phyloP scores from a whole-genome alignment of 2,329 filamentous ascomycete species.

The Nemania serpens region DNA sequence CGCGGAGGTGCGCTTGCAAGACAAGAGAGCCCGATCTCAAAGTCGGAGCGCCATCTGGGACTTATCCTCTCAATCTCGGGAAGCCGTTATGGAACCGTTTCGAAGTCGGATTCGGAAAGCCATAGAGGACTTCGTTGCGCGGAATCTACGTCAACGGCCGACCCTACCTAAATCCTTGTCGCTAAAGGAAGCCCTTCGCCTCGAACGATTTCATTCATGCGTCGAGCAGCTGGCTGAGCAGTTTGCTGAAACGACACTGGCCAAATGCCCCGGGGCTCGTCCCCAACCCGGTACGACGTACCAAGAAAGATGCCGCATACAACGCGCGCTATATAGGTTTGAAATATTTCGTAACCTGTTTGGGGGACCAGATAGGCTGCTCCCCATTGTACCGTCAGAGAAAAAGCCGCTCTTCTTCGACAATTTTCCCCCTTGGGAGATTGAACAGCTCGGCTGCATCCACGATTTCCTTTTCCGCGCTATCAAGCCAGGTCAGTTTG shows the following conservation, averaged over 20 bases:
- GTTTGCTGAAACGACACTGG: background rate
- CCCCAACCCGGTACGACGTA: background rate
- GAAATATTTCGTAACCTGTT: constrained; percentile 2
- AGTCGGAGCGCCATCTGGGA: too few species aligned
- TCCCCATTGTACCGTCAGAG: background rate
- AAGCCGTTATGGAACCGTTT: too few species aligned
- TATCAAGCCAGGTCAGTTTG: background rate
- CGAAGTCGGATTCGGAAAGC: background rate
- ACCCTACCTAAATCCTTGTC: background rate
- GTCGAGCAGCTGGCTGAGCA: background rate
- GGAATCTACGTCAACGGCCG: background rate
- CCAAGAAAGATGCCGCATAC: constrained; percentile 4
- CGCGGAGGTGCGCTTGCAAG: background rate
- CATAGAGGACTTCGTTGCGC: background rate
- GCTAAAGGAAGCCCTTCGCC: background rate
- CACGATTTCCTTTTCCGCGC: background rate
- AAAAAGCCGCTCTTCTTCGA: background rate
- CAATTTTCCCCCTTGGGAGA: background rate
- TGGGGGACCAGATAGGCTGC: background rate
- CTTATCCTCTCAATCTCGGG: too few species aligned
- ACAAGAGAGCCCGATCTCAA: background rate
- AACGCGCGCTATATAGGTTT: constrained; percentile 11
- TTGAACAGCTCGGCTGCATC: background rate
- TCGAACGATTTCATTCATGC: background rate
- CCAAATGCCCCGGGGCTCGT: background rate